Evolutionary conservation across 352 stramenopile genomes (phyloP).

Genomic region (Phytophthora litchii): DNA sequence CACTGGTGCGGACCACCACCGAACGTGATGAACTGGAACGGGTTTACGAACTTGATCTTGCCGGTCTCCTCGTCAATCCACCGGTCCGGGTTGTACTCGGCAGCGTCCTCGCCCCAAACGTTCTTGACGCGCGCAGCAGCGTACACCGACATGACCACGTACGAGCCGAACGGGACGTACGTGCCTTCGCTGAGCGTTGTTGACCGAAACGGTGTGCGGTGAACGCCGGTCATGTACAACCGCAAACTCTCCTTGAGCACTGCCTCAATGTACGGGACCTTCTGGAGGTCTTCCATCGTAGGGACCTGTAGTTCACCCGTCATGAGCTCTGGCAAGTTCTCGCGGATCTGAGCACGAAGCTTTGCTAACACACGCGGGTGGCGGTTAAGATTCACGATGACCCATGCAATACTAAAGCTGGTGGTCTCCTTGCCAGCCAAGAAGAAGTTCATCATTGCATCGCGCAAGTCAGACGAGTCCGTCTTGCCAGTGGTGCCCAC

Average conservation of each 20-base stretch:
- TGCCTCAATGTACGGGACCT: conserved; percentile 67
- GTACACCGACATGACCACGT: conserved; percentile 57
- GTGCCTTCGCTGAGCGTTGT: conserved; percentile 64
- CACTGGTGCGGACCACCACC: conserved; percentile 56
- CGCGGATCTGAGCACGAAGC: conserved; percentile 51
- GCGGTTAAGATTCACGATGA: conserved; percentile 75
- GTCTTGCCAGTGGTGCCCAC: conserved; percentile 23
- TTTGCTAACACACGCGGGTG: conserved; percentile 54
- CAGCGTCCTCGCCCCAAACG: conserved; percentile 62
- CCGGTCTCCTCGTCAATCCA: conserved; percentile 50
- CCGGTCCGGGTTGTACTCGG: conserved; percentile 42
- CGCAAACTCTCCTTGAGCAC: conserved; percentile 66
- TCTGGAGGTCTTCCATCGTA: conserved; percentile 48
- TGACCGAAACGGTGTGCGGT: conserved; percentile 41
- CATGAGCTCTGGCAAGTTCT: conserved; percentile 37
- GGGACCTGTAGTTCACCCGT: conserved; percentile 22
- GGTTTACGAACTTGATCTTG: conserved; percentile 44
- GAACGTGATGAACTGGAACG: conserved; percentile 60
- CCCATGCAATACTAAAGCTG: conserved; percentile 66
- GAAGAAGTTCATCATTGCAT: conserved; percentile 81
- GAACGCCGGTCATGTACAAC: conserved; percentile 53
- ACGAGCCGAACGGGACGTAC: conserved; percentile 43
- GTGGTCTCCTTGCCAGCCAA: conserved; percentile 73
- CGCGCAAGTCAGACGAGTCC: conserved; percentile 43
- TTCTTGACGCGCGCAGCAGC: conserved; percentile 42